These are phyloP conservation scores for Eustoma russellianum DNA, from an alignment of 257 asterid genomes.

Conservation along the genomic window DNA sequence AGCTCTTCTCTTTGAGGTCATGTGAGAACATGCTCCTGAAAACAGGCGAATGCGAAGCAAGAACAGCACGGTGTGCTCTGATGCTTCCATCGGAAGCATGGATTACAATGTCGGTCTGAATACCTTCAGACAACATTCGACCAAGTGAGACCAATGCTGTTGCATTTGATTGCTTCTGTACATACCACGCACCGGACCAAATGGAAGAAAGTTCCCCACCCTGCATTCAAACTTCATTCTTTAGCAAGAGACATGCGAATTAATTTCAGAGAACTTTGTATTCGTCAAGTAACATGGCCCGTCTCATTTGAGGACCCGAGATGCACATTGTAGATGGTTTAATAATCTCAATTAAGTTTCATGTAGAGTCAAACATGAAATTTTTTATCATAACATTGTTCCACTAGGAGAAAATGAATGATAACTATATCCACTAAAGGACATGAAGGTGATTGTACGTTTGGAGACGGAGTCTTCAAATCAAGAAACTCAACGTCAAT, in stretches of 20 bases:
- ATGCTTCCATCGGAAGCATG: slow-evolving; percentile 69
- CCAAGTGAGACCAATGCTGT: slow-evolving; percentile 63
- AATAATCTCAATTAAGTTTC: not conserved
- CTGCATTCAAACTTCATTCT: slow-evolving; percentile 22
- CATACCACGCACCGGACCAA: slow-evolving; percentile 41
- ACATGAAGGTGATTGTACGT: slow-evolving; percentile 31
- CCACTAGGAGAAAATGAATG: too few species aligned
- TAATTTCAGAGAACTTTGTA: too few species aligned
- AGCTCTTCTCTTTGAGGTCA: slow-evolving; percentile 71
- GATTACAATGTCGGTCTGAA: slow-evolving; percentile 74
- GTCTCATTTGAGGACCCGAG: too few species aligned
- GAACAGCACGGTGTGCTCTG: slow-evolving; percentile 82
- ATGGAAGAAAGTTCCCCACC: slow-evolving; percentile 57
- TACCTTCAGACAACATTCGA: slow-evolving; percentile 73
- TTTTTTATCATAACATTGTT: not conserved
- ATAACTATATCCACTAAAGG: too few species aligned
- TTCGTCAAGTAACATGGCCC: too few species aligned
- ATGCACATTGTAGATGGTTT: too few species aligned
- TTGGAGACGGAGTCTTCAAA: slow-evolving; percentile 53
- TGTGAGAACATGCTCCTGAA: slow-evolving; percentile 93
- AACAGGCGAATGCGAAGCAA: slow-evolving; percentile 84
- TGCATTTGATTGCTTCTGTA: slow-evolving; percentile 30
- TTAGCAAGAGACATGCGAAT: too few species aligned
- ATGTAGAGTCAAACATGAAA: not conserved
- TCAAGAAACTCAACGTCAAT: slow-evolving; percentile 92